Conservation (phyloP, 2,329 filamentous ascomycete genomes). For the Podosphaera xanthii region DNA sequence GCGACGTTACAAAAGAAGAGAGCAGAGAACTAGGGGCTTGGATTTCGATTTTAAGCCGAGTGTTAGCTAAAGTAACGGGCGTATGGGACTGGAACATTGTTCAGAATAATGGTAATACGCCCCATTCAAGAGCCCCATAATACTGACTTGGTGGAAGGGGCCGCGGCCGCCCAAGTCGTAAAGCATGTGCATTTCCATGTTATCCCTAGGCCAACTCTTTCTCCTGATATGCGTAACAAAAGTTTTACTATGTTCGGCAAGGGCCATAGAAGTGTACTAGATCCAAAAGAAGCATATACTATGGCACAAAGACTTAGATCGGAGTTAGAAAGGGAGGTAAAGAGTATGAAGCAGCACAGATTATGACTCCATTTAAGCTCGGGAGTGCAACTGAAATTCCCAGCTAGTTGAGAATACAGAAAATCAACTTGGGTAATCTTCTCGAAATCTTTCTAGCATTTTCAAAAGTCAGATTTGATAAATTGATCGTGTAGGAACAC, state of each 20-base stretch:
- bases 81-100: conserved; percentile 85
- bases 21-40: conserved; percentile 41
- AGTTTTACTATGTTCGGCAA: conserved; percentile 63
- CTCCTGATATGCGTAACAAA: conserved; percentile 28
- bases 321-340: conserved; percentile 24
- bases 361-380: background rate
- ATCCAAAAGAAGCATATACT: conserved; percentile 45
- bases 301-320: conserved; percentile 33
- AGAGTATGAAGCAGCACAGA: conserved; percentile 13
- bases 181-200: conserved; percentile 89
- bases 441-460: too few species aligned
- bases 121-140: background rate
- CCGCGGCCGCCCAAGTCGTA: conserved; percentile 74
- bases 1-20: conserved; percentile 40
- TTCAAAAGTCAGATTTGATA: too few species aligned
- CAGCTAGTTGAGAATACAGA: too few species aligned
- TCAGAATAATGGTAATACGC: conserved; percentile 44
- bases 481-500: too few species aligned
- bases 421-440: too few species aligned
- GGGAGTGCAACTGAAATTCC: background rate
- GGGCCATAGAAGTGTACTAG: conserved; percentile 48
- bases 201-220: conserved; percentile 54
- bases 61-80: conserved; percentile 44
- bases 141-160: conserved; percentile 23
- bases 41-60: conserved; percentile 50